Conservation (phyloP, 2,329 filamentous ascomycete genomes). For the Ascochyta lentis region DNA sequence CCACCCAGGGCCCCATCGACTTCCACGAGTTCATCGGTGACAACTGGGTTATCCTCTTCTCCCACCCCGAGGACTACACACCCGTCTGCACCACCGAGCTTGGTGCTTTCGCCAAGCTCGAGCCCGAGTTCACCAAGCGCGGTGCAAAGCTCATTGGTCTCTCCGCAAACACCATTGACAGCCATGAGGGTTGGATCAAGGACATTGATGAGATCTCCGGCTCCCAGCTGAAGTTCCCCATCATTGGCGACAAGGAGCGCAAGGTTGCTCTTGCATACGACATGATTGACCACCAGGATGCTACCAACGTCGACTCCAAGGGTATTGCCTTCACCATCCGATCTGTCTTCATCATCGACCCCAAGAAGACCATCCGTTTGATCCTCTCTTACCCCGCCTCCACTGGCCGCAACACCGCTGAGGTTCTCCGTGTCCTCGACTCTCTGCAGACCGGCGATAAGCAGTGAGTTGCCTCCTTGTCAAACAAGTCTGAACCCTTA, state of each 20-base stretch:
- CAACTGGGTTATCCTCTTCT: conserved; percentile 75
- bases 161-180: conserved; percentile 59
- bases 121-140: conserved; percentile 68
- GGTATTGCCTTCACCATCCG: conserved; percentile 68
- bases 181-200: conserved; percentile 60
- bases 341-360: conserved; percentile 70
- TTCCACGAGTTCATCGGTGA: conserved; percentile 76
- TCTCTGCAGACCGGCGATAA: conserved; percentile 65
- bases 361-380: conserved; percentile 68
- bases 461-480: conserved; percentile 38
- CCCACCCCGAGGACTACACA: conserved; percentile 69
- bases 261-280: conserved; percentile 60
- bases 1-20: conserved; percentile 69
- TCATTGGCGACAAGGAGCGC: conserved; percentile 61
- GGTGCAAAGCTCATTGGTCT: conserved; percentile 68
- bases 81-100: conserved; percentile 69
- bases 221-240: conserved; percentile 57
- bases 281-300: conserved; percentile 62
- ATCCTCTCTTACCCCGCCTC: conserved; percentile 69
- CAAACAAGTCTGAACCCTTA: not conserved
- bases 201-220: conserved; percentile 60
- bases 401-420: conserved; percentile 63
- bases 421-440: conserved; percentile 60
- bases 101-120: conserved; percentile 68
- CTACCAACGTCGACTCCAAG: conserved; percentile 65